phyloP scores from a whole-genome alignment of 345 rosid genomes.

The Acer negundo region DNA sequence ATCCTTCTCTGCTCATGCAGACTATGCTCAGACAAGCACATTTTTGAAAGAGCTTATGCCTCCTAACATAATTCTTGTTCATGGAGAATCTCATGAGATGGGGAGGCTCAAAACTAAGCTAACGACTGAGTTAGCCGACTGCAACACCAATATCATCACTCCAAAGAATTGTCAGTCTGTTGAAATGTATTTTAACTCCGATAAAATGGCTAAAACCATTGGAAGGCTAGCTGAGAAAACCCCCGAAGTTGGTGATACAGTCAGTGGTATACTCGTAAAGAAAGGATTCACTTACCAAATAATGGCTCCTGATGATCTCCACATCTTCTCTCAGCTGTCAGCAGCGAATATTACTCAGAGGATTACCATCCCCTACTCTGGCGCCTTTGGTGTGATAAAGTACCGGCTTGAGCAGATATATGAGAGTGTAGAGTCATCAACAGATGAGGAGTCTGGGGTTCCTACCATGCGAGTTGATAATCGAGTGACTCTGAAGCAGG shows the following conservation, averaged over 20 bases:
- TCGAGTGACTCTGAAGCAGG: constrained; percentile 75
- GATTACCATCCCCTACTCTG: constrained; percentile 74
- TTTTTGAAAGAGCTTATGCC: constrained; percentile 93
- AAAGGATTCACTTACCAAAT: constrained; percentile 94
- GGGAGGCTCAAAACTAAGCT: constrained; percentile 93
- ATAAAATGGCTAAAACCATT: constrained; percentile 93
- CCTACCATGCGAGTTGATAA: constrained; percentile 67
- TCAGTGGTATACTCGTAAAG: constrained; percentile 85
- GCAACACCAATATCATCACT: constrained; percentile 76
- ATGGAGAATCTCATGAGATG: constrained; percentile 95
- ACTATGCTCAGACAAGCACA: constrained; percentile 92
- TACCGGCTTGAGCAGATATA: constrained; percentile 87
- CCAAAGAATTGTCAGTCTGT: constrained; percentile 95
- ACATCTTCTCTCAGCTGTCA: constrained; percentile 90
- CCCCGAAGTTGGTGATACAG: constrained; percentile 77
- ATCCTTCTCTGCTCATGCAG: constrained; percentile 96
- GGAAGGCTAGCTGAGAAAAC: constrained; percentile 85
- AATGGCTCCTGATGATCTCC: constrained; percentile 97
- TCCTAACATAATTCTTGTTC: constrained; percentile 92
- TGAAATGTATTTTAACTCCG: constrained; percentile 82
- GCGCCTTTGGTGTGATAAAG: constrained; percentile 79
- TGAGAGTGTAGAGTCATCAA: constrained; percentile 71
- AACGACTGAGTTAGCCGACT: constrained; percentile 67
- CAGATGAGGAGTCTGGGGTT: constrained; percentile 74
- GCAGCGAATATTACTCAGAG: constrained; percentile 84